Evolutionary conservation across 345 rosid genomes (phyloP).

Genomic region (Microcos paniculata): DNA sequence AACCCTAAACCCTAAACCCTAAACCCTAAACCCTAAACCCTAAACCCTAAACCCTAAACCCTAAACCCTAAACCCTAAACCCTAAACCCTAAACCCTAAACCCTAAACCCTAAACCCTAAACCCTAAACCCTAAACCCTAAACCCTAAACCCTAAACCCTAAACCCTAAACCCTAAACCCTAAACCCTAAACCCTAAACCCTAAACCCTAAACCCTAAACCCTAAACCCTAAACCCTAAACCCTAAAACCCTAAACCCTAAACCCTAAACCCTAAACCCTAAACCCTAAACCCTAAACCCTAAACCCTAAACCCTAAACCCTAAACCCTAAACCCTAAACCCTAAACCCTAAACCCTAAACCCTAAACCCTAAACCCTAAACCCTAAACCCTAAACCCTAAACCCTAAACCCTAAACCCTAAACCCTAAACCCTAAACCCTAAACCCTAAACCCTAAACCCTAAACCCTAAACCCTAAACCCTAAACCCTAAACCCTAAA

Average conservation of each 20-base stretch:
- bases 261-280: slow-evolving; percentile 22
- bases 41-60: slow-evolving; percentile 23
- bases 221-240: slow-evolving; percentile 21
- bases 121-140: slow-evolving; percentile 13
- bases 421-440: slow-evolving; percentile 25
- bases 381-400: slow-evolving; percentile 27
- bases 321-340: slow-evolving; percentile 20
- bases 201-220: slow-evolving; percentile 18
- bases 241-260: no score
- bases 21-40: slow-evolving; percentile 21
- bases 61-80: slow-evolving; percentile 10
- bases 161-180: slow-evolving; percentile 8
- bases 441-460: slow-evolving; percentile 30
- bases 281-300: slow-evolving; percentile 21
- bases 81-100: neutral
- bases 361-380: slow-evolving; percentile 26
- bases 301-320: slow-evolving; percentile 19
- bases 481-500: slow-evolving; percentile 24
- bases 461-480: slow-evolving; percentile 32
- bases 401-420: slow-evolving; percentile 30
- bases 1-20: slow-evolving; percentile 14
- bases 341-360: slow-evolving; percentile 14
- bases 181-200: slow-evolving; percentile 17
- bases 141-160: slow-evolving; percentile 9
- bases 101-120: slow-evolving; percentile 18